Evolutionary conservation across 164 flowering plant species (phyloP).

Genomic region (Vitis amurensis): DNA sequence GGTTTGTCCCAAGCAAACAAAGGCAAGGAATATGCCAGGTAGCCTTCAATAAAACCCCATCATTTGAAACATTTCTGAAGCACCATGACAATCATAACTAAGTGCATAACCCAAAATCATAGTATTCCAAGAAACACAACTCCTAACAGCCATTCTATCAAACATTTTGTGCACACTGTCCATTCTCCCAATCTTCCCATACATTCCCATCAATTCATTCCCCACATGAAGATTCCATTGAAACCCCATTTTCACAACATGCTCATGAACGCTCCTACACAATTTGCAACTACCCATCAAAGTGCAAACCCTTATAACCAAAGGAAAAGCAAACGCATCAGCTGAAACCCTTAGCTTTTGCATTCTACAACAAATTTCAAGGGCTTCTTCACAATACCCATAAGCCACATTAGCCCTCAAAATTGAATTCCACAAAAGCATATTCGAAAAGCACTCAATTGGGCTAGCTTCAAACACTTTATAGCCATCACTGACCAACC

Average conservation of each 20-base stretch:
- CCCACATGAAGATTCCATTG: constrained; percentile 50
- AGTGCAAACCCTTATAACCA: constrained; percentile 62
- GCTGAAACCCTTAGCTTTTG: constrained; percentile 30
- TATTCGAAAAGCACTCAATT: constrained; percentile 21
- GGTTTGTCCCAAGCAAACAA: no score
- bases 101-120: constrained; percentile 62
- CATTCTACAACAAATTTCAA: constrained; percentile 57
- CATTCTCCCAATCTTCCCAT: constrained; percentile 66
- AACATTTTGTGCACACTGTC: constrained; percentile 45
- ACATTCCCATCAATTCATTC: constrained; percentile 65
- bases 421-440: constrained; percentile 67
- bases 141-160: constrained; percentile 56
- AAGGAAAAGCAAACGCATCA: constrained; percentile 77
- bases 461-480: constrained; percentile 40
- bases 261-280: constrained; percentile 48
- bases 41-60: constrained; percentile 33
- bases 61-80: constrained; percentile 33
- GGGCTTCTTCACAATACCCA: constrained; percentile 34
- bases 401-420: constrained; percentile 54
- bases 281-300: constrained; percentile 23
- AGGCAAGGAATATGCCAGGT: no score
- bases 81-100: constrained; percentile 46
- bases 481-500: constrained; percentile 42
- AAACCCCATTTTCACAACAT: constrained; percentile 48
- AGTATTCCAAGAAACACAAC: constrained; percentile 64